Conservation (phyloP, 2,329 filamentous ascomycete genomes). For the Sporothrix pallida region DNA sequence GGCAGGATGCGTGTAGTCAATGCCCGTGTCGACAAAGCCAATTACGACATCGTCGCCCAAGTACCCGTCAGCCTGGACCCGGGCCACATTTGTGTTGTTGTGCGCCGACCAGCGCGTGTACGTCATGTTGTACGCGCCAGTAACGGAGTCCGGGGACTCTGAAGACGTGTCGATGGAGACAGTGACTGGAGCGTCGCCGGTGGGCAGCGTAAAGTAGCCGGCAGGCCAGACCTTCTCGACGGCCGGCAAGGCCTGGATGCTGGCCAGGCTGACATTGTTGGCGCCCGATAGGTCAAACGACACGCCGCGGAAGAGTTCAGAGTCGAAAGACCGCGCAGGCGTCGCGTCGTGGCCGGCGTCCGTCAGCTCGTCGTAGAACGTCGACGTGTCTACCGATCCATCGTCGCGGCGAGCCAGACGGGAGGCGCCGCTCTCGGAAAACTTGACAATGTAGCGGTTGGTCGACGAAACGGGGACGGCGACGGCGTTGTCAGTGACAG, state of each 20-base stretch:
- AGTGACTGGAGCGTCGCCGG: neutral
- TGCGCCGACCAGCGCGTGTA: conserved; percentile 16
- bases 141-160: neutral
- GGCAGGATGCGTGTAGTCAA: conserved; percentile 34
- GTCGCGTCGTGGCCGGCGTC: conserved; percentile 27
- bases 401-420: conserved; percentile 29
- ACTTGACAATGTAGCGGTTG: conserved; percentile 35
- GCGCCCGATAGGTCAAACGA: conserved; percentile 35
- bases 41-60: conserved; percentile 32
- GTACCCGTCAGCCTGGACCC: conserved; percentile 33
- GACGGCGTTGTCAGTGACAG: neutral
- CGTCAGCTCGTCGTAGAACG: conserved; percentile 31
- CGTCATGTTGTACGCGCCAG: neutral
- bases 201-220: conserved; percentile 18
- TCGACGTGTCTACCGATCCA: conserved; percentile 18
- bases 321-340: conserved; percentile 32
- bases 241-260: conserved; percentile 35
- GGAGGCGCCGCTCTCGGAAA: conserved; percentile 22
- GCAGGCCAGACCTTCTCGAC: conserved; percentile 36
- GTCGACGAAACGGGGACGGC: neutral
- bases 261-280: conserved; percentile 22
- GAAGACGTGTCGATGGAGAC: neutral
- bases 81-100: conserved; percentile 31
- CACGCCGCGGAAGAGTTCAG: conserved; percentile 36
- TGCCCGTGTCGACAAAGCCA: conserved; percentile 32